Evolutionary conservation across 2,329 filamentous ascomycete species (phyloP).

Genomic region (Clonostachys solani): DNA sequence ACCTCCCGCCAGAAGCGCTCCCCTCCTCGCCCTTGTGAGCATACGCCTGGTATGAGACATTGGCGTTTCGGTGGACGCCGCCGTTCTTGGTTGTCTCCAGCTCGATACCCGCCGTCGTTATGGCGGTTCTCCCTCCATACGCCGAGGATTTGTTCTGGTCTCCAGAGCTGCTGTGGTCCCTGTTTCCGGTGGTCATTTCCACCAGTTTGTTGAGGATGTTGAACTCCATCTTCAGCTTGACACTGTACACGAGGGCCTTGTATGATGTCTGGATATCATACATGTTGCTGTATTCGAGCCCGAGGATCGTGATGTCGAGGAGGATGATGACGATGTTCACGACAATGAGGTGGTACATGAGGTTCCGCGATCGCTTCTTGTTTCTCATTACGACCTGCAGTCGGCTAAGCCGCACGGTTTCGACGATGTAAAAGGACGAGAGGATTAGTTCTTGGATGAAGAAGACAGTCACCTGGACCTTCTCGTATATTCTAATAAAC

Average conservation of each 20-base stretch:
- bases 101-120: neutral
- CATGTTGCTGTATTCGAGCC: conserved; percentile 15
- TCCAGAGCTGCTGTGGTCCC: neutral
- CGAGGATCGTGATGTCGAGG: conserved; percentile 27
- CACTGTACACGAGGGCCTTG: conserved; percentile 18
- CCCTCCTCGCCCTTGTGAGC: neutral
- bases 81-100: neutral
- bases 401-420: conserved; percentile 41
- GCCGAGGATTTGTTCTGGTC: neutral
- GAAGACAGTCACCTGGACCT: conserved; percentile 51
- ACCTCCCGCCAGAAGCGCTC: neutral
- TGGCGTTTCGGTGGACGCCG: neutral
- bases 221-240: conserved; percentile 23
- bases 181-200: conserved; percentile 7
- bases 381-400: neutral
- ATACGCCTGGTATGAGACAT: neutral
- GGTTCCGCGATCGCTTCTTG: neutral
- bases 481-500: conserved; percentile 34
- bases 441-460: conserved; percentile 51
- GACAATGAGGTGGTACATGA: conserved; percentile 25
- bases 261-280: conserved; percentile 19
- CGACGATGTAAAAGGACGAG: conserved; percentile 47
- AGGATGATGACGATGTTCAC: conserved; percentile 32
- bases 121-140: neutral
- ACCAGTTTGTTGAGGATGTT: conserved; percentile 20